Evolutionary conservation across 2,329 filamentous ascomycete species (phyloP), one percentile per base, ranked within the genome.

Genomic region (Aspergillus sp.): DNA sequence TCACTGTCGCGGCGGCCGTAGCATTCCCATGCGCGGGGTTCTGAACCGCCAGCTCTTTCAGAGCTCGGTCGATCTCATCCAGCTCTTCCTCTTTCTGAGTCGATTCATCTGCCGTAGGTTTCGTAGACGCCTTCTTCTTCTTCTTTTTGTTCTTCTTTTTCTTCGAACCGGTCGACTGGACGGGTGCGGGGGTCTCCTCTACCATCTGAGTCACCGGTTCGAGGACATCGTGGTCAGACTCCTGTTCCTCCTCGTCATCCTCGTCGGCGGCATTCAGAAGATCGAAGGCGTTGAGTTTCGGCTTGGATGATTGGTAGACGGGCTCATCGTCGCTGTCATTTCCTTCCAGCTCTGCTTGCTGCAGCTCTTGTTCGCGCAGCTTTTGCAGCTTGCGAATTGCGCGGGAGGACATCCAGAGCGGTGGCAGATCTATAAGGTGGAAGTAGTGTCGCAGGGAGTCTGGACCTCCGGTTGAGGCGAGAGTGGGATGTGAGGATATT

Each of bases 61-160:
- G 68, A 2, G 85, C 85, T 49, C 75, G 74, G 64, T 89, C 86
- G 47, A 89, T 87, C 58, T 89, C 86, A 59, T 89, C 85, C 22
- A 83, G 65, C 4, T 72, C 69, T 10, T 59, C 55, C 22, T 67
- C 60, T 1, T 68, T 60, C 2, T 66, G 56, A 2, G 50, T 45
- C 13, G 51, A 26, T 45, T 66, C 62, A 19, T 52, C 51, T 3
- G 63, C 63, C n/a, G 61, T 55, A 10, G 62, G 36, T 50, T 68
- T 68, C 41, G 74, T 70, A 14, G 68, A 67, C 60, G 76, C 78
- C 59, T 78, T 81, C 60, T 83, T 84, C 66, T 85, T 87, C 66
- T 80, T 84, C 56, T 76, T 73, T 14, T 42, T 42, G 19, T 24
- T 42, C 40, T 80, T 84, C 77, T 81, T 70, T 49, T 67, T 72